These are phyloP conservation scores for Triticum aestivum DNA, from an alignment of 176 grass and related monocot genomes.

Conservation along the genomic window IWGSC_CS_RefSeq_v2.1 NC_057810.1:532236195-532236694, in stretches of 20 bases:
- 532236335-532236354: neutral
- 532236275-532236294: neutral
- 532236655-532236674: neutral
- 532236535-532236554: neutral
- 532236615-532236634: neutral
- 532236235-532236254: neutral
- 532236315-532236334: constrained; percentile 17
- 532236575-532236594: constrained; percentile 26
- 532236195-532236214: neutral
- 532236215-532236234: neutral
- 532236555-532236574: neutral
- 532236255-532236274: neutral
- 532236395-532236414: neutral
- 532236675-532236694: neutral
- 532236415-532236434: neutral
- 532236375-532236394: neutral
- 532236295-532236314: constrained; percentile 1
- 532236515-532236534: neutral
- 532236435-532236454: neutral
- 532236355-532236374: neutral
- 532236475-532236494: neutral
- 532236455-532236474: neutral
- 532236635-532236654: neutral
- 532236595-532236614: neutral
- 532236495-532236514: neutral